Percentiles rank a stretch among this genome's conserved stretches.
Conservation (phyloP, 169 alveolate species). For the Plasmodium vinckei region DNA sequence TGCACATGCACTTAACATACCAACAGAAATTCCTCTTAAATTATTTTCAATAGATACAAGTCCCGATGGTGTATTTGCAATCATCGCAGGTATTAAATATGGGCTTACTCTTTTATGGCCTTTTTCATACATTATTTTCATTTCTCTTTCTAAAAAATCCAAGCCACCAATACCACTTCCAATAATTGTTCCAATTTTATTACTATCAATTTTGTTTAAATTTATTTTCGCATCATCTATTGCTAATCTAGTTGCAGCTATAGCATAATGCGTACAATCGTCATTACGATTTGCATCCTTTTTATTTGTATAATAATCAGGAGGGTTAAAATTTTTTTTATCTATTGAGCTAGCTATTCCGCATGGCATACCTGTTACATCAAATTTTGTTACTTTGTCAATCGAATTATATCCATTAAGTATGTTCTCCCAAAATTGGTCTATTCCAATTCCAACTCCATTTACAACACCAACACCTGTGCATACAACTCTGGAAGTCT, state of each 20-base stretch:
- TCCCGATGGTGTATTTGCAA: conserved; percentile 84
- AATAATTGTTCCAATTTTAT: conserved; percentile 79
- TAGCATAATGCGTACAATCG: conserved; percentile 82
- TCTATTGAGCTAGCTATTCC: conserved; percentile 80
- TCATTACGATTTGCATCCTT: conserved; percentile 83
- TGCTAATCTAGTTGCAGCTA: conserved; percentile 83
- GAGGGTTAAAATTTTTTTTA: conserved; percentile 71
- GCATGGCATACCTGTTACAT: conserved; percentile 82
- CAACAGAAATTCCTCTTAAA: conserved; percentile 82
- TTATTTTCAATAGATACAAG: conserved; percentile 80
- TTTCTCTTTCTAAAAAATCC: conserved; percentile 79
- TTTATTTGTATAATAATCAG: conserved; percentile 77
- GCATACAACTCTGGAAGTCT: conserved; percentile 82
- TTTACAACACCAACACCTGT: conserved; percentile 83
- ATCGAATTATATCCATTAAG: conserved; percentile 78
- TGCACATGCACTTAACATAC: conserved; percentile 88
- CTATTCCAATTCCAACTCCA: conserved; percentile 82
- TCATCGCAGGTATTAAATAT: conserved; percentile 84
- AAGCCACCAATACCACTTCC: conserved; percentile 86
- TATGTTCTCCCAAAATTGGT: conserved; percentile 78
- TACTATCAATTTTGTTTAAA: conserved; percentile 57
- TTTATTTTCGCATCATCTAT: conserved; percentile 80
- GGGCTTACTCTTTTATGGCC: conserved; percentile 82
- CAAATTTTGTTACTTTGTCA: conserved; percentile 79
- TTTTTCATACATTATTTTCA: conserved; percentile 45